Percentiles rank a stretch among this genome's conserved stretches.
Evolutionary conservation across 208 protist genomes (phyloP).

Genomic region (Lotmaria passim): DNA sequence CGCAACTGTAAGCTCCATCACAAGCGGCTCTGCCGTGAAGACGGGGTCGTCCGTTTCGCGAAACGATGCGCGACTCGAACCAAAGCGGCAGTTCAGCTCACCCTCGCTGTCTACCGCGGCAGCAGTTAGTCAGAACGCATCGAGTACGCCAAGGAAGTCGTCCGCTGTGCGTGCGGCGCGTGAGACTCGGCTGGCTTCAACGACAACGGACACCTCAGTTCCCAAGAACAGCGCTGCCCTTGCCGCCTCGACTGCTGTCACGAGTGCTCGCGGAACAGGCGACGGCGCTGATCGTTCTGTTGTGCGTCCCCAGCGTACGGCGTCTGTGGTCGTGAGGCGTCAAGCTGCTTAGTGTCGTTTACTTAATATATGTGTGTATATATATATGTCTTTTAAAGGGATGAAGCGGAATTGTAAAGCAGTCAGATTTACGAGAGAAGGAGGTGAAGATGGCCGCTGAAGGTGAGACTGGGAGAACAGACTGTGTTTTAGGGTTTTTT

Average conservation of each 20-base stretch:
- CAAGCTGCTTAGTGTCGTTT: not conserved
- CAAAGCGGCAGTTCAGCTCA: not conserved
- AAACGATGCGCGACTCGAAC: not conserved
- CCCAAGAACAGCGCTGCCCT: not conserved
- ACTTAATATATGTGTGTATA: no score
- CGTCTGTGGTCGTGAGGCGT: slow-evolving; percentile 3
- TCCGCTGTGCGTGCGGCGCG: not conserved
- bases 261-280: not conserved
- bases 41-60: not conserved
- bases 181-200: not conserved
- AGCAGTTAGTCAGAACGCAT: not conserved
- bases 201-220: not conserved
- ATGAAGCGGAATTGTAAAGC: no score
- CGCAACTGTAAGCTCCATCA: not conserved
- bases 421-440: no score
- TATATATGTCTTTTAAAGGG: no score
- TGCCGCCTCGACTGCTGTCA: not conserved
- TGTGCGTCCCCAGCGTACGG: slow-evolving; percentile 7
- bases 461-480: no score
- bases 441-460: no score
- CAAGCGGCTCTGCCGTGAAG: not conserved
- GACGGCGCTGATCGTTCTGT: not conserved
- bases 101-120: not conserved
- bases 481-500: no score
- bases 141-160: not conserved